A percentile compares a stretch with the other conserved stretches of the same genome.
phyloP scores from a whole-genome alignment of 495 filamentous ascomycete species.

The Penicillium roqueforti region DNA sequence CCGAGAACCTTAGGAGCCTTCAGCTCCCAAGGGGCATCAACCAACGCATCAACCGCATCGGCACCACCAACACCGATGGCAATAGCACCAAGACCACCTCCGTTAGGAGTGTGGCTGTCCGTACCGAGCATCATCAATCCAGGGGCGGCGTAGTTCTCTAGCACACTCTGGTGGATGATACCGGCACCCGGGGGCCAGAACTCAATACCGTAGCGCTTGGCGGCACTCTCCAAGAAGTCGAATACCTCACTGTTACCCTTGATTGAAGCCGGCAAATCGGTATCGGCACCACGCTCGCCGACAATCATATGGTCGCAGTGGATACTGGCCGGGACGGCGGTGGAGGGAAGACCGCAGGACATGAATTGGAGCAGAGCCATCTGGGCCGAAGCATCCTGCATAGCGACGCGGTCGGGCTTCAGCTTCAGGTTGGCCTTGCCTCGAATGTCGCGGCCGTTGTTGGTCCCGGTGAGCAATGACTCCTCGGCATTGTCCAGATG shows the following conservation, averaged over 20 bases:
- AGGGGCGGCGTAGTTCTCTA: conserved; percentile 97
- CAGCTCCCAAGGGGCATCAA: conserved; percentile 94
- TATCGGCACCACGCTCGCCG: conserved; percentile 77
- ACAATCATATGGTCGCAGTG: conserved; percentile 99
- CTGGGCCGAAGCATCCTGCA: conserved; percentile 98
- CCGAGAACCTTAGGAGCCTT: conserved; percentile 89
- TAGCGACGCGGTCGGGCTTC: conserved; percentile 95
- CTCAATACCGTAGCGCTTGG: conserved; percentile 94
- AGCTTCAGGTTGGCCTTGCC: conserved; percentile 93
- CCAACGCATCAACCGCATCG: conserved; percentile 94
- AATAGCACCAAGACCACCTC: conserved; percentile 85
- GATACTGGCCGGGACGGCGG: conserved; percentile 95
- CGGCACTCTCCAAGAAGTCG: conserved; percentile 91
- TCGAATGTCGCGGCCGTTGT: conserved; percentile 71
- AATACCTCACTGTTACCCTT: conserved; percentile 94
- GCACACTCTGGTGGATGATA: conserved; percentile 96
- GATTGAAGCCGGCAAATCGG: conserved; percentile 82
- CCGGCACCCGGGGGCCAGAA: conserved; percentile 99
- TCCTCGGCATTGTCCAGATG: conserved; percentile 76
- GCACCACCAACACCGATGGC: conserved; percentile 97
- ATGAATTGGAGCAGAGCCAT: conserved; percentile 99
- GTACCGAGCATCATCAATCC: conserved; percentile 99
- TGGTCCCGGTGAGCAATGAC: conserved; percentile 42
- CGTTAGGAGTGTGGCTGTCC: conserved; percentile 97
- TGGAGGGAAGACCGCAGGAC: conserved; percentile 85